Evolutionary conservation across 73 alveolate genomes (phyloP), one percentile per base, ranked within the genome.

Genomic region (Symbiodinium pilosum): DNA sequence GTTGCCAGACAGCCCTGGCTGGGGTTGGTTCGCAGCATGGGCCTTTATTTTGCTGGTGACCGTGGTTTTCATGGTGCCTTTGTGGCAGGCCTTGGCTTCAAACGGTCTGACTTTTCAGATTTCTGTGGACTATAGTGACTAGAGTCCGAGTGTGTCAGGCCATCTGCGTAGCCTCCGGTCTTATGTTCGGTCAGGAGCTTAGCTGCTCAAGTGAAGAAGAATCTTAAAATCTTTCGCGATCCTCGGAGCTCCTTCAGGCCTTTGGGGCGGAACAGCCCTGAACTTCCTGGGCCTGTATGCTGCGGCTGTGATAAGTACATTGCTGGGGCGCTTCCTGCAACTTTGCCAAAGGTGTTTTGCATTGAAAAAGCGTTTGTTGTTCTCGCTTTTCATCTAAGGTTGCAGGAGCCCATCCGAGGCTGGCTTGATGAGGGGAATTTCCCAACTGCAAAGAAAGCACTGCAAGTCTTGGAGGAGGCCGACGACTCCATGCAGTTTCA

Each of bases 371-470:
- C 84, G 30, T 4, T 69, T 69, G 36, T 28, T n/a, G 84, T n/a
- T n/a, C n/a, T n/a, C n/a, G n/a, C n/a, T 52, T 52, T 20, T 52
- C 20, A 20, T 21, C 18, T 32, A 6, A 91, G 97, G 97, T 42
- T 91, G 89, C 87, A 69, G 81, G 97, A 91, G 52, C 97, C 97
- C 3, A 43, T 91, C 16, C 97, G 97, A 30, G 43, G 88, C n/a
- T 91, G 97, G 97, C 97, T 91, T 9, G 97, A 68, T 56, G 85
- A 73, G 24, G 97, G 89, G 51, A 68, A 42, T 18, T 91, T 91
- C 20, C 97, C 97, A 24, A 14, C 40, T 7, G 81, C 88, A 52
- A 83, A 69, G 40, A 83, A 52, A 30, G 97, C 97, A 5, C 52
- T 91, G 43, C 73, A n/a, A 41, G 47, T 68, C 43, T 81, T 91